Evolutionary conservation across 345 rosid genomes (phyloP).

Genomic region (Gossypium raimondii): DNA sequence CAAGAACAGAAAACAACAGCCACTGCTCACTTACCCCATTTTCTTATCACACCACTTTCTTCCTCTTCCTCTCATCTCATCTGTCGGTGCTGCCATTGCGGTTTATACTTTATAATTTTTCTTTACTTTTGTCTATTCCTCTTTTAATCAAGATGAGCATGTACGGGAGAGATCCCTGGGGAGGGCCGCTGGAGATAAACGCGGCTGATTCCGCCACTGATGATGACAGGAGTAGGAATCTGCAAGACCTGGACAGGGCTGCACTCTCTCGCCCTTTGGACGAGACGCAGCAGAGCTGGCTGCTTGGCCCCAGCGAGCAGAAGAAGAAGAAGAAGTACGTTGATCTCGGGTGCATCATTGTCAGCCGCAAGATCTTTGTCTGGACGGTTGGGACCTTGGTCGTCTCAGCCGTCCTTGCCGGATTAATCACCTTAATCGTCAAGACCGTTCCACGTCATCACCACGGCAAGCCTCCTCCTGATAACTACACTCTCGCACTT

Average conservation of each 20-base stretch:
- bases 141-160: conserved; percentile 31
- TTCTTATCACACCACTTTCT: background rate
- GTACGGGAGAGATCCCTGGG: conserved; percentile 99
- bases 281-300: conserved; percentile 99
- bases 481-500: conserved; percentile 86
- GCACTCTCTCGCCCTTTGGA: conserved; percentile 80
- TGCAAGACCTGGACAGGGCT: conserved; percentile 77
- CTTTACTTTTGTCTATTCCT: background rate
- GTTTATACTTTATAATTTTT: background rate
- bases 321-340: conserved; percentile 90
- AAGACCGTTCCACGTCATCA: conserved; percentile 81
- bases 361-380: conserved; percentile 89
- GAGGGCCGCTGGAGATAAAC: conserved; percentile 92
- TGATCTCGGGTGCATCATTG: conserved; percentile 95
- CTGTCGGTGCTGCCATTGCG: background rate
- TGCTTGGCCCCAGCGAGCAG: conserved; percentile 84
- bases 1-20: background rate
- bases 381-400: conserved; percentile 85
- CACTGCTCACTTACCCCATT: background rate
- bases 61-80: background rate
- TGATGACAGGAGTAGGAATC: conserved; percentile 87
- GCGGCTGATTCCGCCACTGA: conserved; percentile 94
- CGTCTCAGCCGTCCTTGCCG: conserved; percentile 57
- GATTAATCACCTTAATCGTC: conserved; percentile 72
- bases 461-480: conserved; percentile 47